Conservation (phyloP, 768 basidiomycete species). For the Auriscalpium vulgare region DNA sequence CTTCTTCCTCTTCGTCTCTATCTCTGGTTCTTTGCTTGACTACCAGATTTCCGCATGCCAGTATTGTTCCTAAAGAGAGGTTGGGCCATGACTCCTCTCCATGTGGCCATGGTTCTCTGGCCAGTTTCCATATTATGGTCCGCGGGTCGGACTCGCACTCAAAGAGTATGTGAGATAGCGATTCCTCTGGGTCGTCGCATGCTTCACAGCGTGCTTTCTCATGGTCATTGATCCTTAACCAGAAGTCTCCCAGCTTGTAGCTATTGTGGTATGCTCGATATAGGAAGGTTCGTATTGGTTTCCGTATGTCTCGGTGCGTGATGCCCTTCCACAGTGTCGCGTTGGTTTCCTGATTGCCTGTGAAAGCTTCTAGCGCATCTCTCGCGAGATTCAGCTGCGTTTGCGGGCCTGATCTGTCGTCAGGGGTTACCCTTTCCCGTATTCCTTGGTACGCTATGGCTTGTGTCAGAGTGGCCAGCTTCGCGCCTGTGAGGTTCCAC, state of each 20-base stretch:
- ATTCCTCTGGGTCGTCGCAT: background rate
- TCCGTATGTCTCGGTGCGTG: background rate
- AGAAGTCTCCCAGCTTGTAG: background rate
- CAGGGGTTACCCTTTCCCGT: background rate
- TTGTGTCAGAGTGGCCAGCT: background rate
- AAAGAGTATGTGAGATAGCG: background rate
- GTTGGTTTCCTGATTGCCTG: background rate
- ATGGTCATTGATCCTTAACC: background rate
- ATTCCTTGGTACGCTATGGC: constrained; percentile 1
- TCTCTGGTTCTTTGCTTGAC: background rate
- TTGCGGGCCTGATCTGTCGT: background rate
- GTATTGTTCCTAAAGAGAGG: background rate
- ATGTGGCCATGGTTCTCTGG: background rate
- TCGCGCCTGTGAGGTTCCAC: constrained; percentile 1
- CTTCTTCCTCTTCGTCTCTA: too few species aligned
- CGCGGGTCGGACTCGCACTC: background rate
- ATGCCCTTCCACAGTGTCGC: background rate
- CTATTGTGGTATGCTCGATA: background rate
- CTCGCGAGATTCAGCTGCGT: background rate
- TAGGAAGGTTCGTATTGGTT: background rate
- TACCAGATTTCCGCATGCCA: background rate
- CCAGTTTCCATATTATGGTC: background rate
- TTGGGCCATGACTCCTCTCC: background rate
- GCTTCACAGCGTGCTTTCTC: background rate
- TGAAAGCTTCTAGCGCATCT: background rate